Evolutionary conservation across 495 filamentous ascomycete genomes (phyloP), one percentile per base, ranked within the genome.

Genomic region (Neurospora pannonica): DNA sequence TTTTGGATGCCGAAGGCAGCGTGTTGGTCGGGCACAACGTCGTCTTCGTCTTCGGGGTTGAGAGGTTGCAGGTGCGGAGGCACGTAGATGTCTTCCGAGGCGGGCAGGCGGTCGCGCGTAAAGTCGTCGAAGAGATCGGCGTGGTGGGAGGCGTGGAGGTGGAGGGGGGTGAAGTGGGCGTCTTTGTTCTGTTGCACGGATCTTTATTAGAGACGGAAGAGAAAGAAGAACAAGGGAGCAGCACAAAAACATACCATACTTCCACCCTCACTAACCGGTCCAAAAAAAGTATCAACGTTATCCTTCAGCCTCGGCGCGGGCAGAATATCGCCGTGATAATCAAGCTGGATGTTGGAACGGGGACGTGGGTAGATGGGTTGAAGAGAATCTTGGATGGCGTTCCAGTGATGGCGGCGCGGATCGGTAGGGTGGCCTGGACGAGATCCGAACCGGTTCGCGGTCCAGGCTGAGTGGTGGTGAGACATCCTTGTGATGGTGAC

Each of bases 11-110:
- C 96, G 83, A 97, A 99, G 7, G 96, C 96, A 2, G 96, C 95
- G 82, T 99, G 96, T 85, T 97, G 94, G 78, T 98, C 94, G 1
- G 96, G 96, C 13, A 99, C 95, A 5, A 99, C 92, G 76, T 98
- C 96, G 78, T 99, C 96, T 83, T 99, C 96, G 80, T 99, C 96
- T 83, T 98, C 96, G 0, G 96, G 96, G 82, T 98, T 98, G 70
- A 94, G 87, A 1, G 96, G 96, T 81, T 97, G 94, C 82, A 94
- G 90, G 73, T 98, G 93, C 3, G 92, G 92, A 9, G 92, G 89
- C 5, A 99, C 92, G 85, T 94, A 94, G 82, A 99, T 93, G 72
- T 97, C 93, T 78, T 91, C 89, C 0, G 54, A 67, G 72, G 86
- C 82, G n/a, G 89, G 89, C 46, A 91, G 84, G 79, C 87, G 88